phyloP scores from a whole-genome alignment of 2,329 filamentous ascomycete genomes.

The Ophiosphaerella herpotricha region DNA sequence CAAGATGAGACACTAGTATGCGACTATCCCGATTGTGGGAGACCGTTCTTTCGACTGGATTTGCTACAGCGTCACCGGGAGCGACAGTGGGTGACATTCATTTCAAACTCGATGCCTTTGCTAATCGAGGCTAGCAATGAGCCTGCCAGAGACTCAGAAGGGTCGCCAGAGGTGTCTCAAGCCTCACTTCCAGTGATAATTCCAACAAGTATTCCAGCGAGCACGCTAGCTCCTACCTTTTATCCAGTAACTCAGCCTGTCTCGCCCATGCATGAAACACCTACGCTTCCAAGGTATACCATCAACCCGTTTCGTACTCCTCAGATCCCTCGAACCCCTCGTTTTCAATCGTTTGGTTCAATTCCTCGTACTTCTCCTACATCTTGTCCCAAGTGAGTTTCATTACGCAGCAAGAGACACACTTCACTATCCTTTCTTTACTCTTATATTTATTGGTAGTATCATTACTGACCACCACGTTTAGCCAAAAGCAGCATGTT shows the following conservation, averaged over 20 bases:
- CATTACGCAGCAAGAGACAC: constrained; percentile 24
- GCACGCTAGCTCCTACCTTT: constrained; percentile 17
- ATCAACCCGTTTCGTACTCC: constrained; percentile 45
- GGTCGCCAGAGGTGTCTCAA: constrained; percentile 23
- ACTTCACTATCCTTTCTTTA: constrained; percentile 5
- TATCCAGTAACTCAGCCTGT: constrained; percentile 24
- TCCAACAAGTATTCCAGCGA: constrained; percentile 15
- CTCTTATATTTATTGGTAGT: not conserved
- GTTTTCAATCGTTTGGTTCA: constrained; percentile 32
- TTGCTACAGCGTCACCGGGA: constrained; percentile 52
- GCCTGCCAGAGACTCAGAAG: constrained; percentile 27
- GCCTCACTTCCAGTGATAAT: constrained; percentile 19
- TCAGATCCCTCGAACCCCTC: constrained; percentile 41
- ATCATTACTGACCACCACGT: constrained; percentile 8
- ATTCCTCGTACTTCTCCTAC: constrained; percentile 38
- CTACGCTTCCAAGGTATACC: constrained; percentile 43
- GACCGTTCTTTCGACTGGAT: constrained; percentile 51
- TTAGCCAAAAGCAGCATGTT: constrained; percentile 24
- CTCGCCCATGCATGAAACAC: constrained; percentile 32
- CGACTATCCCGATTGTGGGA: constrained; percentile 48
- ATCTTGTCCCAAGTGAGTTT: constrained; percentile 44
- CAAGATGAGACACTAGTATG: constrained; percentile 49
- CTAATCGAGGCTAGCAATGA: constrained; percentile 36
- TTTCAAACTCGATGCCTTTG: not conserved
- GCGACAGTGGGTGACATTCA: constrained; percentile 47